Percentiles rank a stretch among this genome's conserved stretches.
phyloP scores from a whole-genome alignment of 495 filamentous ascomycete species.

The Xylaria bambusicola region DNA sequence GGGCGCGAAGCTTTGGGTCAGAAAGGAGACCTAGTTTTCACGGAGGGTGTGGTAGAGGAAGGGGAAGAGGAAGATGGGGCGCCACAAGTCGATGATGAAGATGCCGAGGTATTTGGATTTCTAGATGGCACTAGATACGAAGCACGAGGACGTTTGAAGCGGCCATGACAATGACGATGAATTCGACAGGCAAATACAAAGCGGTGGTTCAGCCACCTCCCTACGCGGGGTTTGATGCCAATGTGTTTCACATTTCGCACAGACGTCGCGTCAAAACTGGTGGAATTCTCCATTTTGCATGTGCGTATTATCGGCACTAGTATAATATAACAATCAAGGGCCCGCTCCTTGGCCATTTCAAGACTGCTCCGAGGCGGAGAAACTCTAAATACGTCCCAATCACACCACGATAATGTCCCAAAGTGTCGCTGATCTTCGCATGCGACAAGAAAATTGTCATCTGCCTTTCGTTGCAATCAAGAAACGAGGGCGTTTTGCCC shows the following conservation, averaged over 20 bases:
- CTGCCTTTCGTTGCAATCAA: background rate
- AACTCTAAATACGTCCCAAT: background rate
- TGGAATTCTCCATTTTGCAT: background rate
- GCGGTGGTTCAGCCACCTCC: background rate
- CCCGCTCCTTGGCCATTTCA: background rate
- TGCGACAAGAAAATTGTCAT: background rate
- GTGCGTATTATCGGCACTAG: background rate
- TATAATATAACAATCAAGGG: constrained; percentile 1
- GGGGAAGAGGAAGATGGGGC: constrained; percentile 17
- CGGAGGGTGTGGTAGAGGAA: constrained; percentile 56
- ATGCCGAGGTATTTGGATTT: constrained; percentile 17
- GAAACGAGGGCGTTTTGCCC: background rate
- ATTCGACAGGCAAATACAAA: too few species aligned
- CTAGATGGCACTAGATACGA: constrained; percentile 10
- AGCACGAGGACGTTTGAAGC: constrained; percentile 12
- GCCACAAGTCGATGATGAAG: constrained; percentile 17
- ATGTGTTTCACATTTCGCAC: constrained; percentile 14
- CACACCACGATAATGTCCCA: background rate
- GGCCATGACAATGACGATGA: background rate
- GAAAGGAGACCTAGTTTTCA: constrained; percentile 73
- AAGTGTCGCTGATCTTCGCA: too few species aligned
- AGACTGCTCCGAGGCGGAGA: background rate
- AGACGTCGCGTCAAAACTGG: background rate
- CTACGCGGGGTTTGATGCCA: background rate
- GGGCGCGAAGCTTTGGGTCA: constrained; percentile 62